Evolutionary conservation across 371 early-diverging fungal genomes (phyloP), one percentile per base, ranked within the genome.

Genomic region (Mortierella sp.): DNA sequence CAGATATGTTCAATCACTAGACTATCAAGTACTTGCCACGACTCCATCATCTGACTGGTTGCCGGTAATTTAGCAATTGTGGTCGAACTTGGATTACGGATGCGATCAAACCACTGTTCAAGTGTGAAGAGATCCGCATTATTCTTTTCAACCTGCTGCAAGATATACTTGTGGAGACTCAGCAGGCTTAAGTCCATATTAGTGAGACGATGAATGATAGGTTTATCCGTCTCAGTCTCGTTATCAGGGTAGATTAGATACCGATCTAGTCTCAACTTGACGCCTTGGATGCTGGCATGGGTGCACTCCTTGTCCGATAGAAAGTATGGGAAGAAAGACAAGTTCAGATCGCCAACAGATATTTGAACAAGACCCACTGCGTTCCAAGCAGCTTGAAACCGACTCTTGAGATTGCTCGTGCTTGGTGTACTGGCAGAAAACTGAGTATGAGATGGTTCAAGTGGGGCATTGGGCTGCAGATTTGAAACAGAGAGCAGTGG

Each of bases 61-160:
- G 73, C 65, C 0, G 83, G 83, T 1, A 81, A 30, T 60, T 76
- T 76, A 20, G 83, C 83, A 51, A 81, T 81, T 28, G 77, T 81
- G 0, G 73, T 62, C 26, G 83, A 69, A 22, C 58, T 62, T 8
- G 76, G 77, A 30, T 70, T 81, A 14, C 73, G 66, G 55, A 73
- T 72, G 8, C 83, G 83, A 12, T 76, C 83, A 40, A 81, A 81
- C 83, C 83, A 81, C 37, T 75, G 83, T 40, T 81, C 77, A 9
- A 81, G 61, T 18, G 73, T 73, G 22, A 76, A 64, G 24, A 26
- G 20, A 20, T 76, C 72, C 35, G 55, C 60, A 2, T 64, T 28
- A 18, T 24, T 47, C 32, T 69, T 69, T 12, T 75, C 75, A 3
- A 76, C 59, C 1, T 26, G 60, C 43, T 72, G 83, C 4, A 81